Percentiles rank a stretch among this genome's conserved stretches.
Conservation (phyloP, 2,329 filamentous ascomycete species). For the Triangularia verruculosa region DNA sequence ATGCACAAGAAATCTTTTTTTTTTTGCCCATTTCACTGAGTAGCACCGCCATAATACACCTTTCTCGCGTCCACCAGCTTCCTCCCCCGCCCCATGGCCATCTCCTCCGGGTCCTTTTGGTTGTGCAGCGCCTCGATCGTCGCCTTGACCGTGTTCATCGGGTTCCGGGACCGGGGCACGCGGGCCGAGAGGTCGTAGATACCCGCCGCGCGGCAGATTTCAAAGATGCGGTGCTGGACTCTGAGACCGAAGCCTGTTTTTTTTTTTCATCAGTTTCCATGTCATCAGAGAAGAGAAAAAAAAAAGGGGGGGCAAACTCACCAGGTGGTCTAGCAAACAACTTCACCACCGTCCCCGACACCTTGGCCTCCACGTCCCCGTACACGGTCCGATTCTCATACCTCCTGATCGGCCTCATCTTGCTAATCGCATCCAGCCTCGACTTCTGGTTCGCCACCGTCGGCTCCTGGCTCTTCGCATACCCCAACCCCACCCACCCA, state of each 20-base stretch:
- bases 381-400: conserved; percentile 93
- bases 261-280: neutral
- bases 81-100: conserved; percentile 84
- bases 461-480: conserved; percentile 79
- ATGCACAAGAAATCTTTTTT: neutral
- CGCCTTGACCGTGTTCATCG: conserved; percentile 97
- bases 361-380: conserved; percentile 78
- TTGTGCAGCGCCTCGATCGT: conserved; percentile 76
- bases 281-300: neutral
- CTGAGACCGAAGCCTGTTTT: conserved; percentile 83
- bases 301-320: conserved; percentile 44
- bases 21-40: neutral
- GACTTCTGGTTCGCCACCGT: conserved; percentile 68
- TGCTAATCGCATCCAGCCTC: conserved; percentile 76
- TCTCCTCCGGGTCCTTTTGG: conserved; percentile 84
- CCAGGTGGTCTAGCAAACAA: conserved; percentile 82
- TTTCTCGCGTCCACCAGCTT: conserved; percentile 95
- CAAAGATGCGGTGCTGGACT: conserved; percentile 86
- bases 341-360: conserved; percentile 82
- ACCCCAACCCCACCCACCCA: conserved; percentile 82
- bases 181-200: conserved; percentile 82
- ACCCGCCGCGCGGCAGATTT: conserved; percentile 84
- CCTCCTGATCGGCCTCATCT: conserved; percentile 86
- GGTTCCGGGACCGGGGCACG: conserved; percentile 83
- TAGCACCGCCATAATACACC: conserved; percentile 87